Base-by-base conservation (phyloP, 768 basidiomycete species). In the Stropharia rugosoannulata region DNA sequence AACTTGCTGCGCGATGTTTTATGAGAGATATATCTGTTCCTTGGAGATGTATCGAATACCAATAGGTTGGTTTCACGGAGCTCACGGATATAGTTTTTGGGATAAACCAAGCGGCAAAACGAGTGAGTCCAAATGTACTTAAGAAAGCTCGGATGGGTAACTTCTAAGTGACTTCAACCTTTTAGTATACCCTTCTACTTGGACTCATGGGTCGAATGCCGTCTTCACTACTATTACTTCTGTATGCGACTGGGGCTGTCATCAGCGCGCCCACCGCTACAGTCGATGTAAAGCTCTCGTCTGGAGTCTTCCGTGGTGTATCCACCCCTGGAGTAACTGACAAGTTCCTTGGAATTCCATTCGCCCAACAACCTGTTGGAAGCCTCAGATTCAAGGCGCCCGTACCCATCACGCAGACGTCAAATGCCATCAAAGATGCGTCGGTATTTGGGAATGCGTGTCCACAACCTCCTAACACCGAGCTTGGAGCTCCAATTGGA, bases 271-370 rank as follows among this genome's bases (percentile, higher is more conserved):
- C 57, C 32, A 40, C 40, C 6, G 27, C 40, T 16, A 49, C 57
- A 22, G 49, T 61, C n/a, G 54, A 60, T 32, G 50, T 62, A 4
- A 22, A 47, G 10, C 60, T 74, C 12, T 66, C 66, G 5, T 67
- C 70, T 8, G 78, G 78, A 7, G 68, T 60, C 0, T 79, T 78
- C 45, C 69, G 66, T 6, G 78, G 77, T 5, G 52, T 73, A 15
- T 54, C 45, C 3, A 70, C 64, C 36, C 51, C 62, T 0, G 75
- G 74, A 18, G 71, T 70, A 15, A 75, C 75, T 9, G 75, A 80
- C 38, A 64, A 68, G 58, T 83, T 78, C 73, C 70, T 80, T 12
- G 80, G 80, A 0, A 72, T 83, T 22, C 81, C 79, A 0, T 83
- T 70, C 51, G 82, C 80, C 8, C 66, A 73, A 52, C 73, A 79